phyloP scores from a whole-genome alignment of 2,329 filamentous ascomycete species.

The Ophiostoma sp. region DNA sequence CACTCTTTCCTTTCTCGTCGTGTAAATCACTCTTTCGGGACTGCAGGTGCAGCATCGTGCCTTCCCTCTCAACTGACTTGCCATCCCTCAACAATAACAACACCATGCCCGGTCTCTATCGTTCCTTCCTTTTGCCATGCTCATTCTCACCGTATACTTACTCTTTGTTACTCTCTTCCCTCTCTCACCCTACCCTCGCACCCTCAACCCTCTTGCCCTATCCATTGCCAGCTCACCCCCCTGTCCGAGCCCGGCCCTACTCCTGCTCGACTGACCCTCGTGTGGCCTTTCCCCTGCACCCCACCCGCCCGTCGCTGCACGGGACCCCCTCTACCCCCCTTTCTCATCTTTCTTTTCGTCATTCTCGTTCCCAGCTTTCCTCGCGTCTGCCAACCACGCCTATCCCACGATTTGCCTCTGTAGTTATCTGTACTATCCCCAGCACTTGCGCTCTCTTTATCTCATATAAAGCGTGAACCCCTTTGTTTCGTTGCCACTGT shows the following conservation, averaged over 20 bases:
- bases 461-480: conserved; percentile 1
- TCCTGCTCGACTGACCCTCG: conserved; percentile 9
- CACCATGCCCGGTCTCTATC: background rate
- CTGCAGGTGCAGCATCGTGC: background rate
- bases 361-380: background rate
- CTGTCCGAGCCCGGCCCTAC: conserved; percentile 18
- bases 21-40: conserved; percentile 17
- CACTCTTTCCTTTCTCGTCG: conserved; percentile 21
- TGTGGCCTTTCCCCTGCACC: conserved; percentile 18
- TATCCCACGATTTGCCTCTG: background rate
- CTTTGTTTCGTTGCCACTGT: conserved; percentile 6
- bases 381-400: background rate
- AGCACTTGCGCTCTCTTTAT: background rate
- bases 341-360: background rate
- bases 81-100: background rate
- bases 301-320: conserved; percentile 19
- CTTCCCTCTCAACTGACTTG: background rate
- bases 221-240: conserved; percentile 17
- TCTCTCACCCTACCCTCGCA: background rate
- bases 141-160: background rate
- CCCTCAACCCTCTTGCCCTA: background rate
- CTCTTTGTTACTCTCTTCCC: background rate
- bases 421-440: background rate
- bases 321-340: conserved; percentile 17
- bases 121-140: background rate